Evolutionary conservation across 1,284 basidiomycete genomes (phyloP).

Genomic region (Irpex sp.): DNA sequence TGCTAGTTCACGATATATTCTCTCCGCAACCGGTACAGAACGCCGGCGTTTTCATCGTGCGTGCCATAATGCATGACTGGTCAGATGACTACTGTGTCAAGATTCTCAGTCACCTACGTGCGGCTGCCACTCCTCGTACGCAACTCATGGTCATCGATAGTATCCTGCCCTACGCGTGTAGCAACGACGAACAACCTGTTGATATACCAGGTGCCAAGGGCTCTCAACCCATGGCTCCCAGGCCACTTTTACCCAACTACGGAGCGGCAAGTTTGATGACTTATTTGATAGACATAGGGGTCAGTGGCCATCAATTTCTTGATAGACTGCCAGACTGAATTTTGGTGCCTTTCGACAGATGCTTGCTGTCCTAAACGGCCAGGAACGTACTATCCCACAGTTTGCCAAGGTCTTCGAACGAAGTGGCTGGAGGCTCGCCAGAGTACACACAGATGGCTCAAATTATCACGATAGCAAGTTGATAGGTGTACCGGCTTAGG

Average conservation of each 20-base stretch:
- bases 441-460: not conserved
- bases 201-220: not conserved
- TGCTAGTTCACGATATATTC: conserved; percentile 24
- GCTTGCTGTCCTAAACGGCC: conserved; percentile 13
- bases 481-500: not conserved
- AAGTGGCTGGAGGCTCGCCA: conserved; percentile 15
- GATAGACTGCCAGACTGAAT: no score
- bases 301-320: not conserved
- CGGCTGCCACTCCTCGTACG: conserved; percentile 12
- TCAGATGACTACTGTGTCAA: conserved; percentile 24
- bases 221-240: not conserved
- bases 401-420: conserved; percentile 10
- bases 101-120: conserved; percentile 25
- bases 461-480: not conserved
- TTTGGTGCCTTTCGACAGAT: conserved; percentile 7
- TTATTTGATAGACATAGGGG: not conserved
- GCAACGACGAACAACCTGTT: not conserved
- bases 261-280: not conserved
- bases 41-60: conserved; percentile 25
- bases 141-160: conserved; percentile 6
- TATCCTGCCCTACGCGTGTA: conserved; percentile 4
- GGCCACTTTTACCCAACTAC: not conserved
- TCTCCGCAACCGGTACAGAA: conserved; percentile 15
- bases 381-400: conserved; percentile 16
- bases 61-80: conserved; percentile 31